Evolutionary conservation across 768 basidiomycete species (phyloP), one percentile per base, ranked within the genome.

Genomic region (Termitomyces sp.): DNA sequence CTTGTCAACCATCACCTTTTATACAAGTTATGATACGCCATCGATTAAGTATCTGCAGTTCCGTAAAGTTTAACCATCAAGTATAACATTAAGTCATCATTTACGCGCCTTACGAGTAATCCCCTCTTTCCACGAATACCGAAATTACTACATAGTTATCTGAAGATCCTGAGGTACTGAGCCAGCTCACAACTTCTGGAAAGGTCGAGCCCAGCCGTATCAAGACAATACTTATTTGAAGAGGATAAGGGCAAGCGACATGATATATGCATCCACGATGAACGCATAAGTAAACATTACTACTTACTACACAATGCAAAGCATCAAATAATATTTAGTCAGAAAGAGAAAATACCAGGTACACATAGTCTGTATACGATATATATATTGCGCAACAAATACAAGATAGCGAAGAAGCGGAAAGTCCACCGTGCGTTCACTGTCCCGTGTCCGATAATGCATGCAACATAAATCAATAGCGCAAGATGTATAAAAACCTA

Each of bases 341-440:
- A 46, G 45, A 48, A 24, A 30, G 16, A 24, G 35, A 26, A 26
- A 33, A 14, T 33, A 44, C 12, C 53, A 24, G 9, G 43, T 42
- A 38, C 52, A 45, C 53, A 54, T 45, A 45, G 43, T 54, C 45
- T 54, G 33, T 46, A 60, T 62, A 59, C 42, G 57, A 61, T 62
- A 65, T 64, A 61, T 62, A 65, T 64, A 65, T 61, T 66, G 66
- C 63, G 66, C 64, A 70, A 78, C 70, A 70, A 75, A 73, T 79
- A 80, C 80, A 82, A 75, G 71, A 70, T 69, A 77, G 74, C 76
- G 76, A 78, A 75, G 72, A 74, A 72, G 66, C 76, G 74, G 73
- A 72, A 51, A 68, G 73, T 78, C 79, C 77, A 72, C 71, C 40
- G 80, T 82, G 80, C 81, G 75, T 80, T 79, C 77, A 79, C 75